Base-by-base conservation (phyloP, 495 filamentous ascomycete genomes). In the Cercophora sp. region DNA sequence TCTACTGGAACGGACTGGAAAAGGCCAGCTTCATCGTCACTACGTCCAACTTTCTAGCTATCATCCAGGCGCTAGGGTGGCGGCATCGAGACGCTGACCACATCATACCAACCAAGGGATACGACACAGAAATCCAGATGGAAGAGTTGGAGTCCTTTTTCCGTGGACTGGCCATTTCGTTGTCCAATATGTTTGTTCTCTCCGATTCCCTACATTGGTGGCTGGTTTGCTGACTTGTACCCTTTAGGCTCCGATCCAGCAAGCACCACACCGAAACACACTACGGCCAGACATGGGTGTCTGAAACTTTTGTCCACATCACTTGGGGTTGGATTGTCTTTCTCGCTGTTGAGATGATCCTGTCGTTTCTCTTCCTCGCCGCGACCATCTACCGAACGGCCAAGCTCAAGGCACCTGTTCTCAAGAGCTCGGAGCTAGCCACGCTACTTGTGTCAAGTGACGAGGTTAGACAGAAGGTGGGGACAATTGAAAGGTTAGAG, bases 351-450 rank as follows among this genome's bases (percentile, higher is more conserved):
- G 40, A 53, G 51, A 53, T 53, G 40, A 19, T 26, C 6, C 23
- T 53, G 40, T 23, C 41, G 20, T 53, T 36, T 29, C 8, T 34
- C 9, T 53, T 53, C 20, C 32, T 53, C 1, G 51, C 31, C 0
- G n/a, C 22, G 19, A 53, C 51, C 4, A 45, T 53, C 19, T 44
- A 22, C 9, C 29, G 51, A 23, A 53, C 51, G 4, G 10, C 26
- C 13, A 4, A 29, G 41, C 51, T 53, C 8, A 15, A 31, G 1
- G 27, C 32, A 31, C 51, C 51, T 2, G 51, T 53, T 13, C 15
- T 53, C 5, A 53, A 46, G 41, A 53, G 51, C 23, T 37, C 29
- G 6, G 41, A 53, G 51, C 42, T 53, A 4, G 51, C 51, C 19
- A 34, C 31, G 29, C 22, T 53, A 31, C 6, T 53, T 27, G 46